These are phyloP conservation scores for Podospora tetraspora DNA, from an alignment of 495 filamentous ascomycete species.

Conservation along the genomic window DNA sequence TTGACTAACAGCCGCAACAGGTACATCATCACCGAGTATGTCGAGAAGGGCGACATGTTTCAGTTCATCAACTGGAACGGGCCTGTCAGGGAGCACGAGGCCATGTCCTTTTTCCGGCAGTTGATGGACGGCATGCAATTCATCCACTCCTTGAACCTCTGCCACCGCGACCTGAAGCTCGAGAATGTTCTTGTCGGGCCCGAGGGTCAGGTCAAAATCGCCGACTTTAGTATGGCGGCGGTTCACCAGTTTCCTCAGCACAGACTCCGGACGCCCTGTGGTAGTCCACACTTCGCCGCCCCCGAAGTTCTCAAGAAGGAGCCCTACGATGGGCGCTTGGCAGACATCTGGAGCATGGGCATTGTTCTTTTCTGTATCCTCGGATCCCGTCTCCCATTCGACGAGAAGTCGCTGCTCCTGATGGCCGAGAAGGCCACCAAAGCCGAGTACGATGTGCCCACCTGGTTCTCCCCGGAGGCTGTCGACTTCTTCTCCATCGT, in stretches of 20 bases:
- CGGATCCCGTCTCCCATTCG: constrained; percentile 75
- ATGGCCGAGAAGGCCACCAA: constrained; percentile 64
- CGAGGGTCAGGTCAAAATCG: constrained; percentile 74
- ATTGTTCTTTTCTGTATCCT: constrained; percentile 84
- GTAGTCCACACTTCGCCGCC: constrained; percentile 93
- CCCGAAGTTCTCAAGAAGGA: constrained; percentile 74
- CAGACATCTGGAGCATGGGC: constrained; percentile 93
- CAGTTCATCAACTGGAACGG: constrained; percentile 66
- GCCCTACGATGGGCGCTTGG: constrained; percentile 73
- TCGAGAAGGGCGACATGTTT: constrained; percentile 87
- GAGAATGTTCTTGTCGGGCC: constrained; percentile 88
- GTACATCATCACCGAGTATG: constrained; percentile 94
- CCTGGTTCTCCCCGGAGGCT: constrained; percentile 62
- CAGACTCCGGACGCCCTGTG: constrained; percentile 80
- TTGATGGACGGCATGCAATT: constrained; percentile 88
- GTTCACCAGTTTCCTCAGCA: constrained; percentile 69
- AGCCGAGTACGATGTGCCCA: constrained; percentile 68
- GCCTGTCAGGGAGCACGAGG: constrained; percentile 68
- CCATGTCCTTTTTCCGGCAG: constrained; percentile 82
- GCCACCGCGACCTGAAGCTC: constrained; percentile 92
- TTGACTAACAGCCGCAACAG: constrained; percentile 43
- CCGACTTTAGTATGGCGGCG: constrained; percentile 97
- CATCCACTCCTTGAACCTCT: constrained; percentile 89
- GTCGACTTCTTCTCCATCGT: constrained; percentile 71
- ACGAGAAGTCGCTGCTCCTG: constrained; percentile 52